Base-by-base conservation (phyloP, 1,284 basidiomycete species). In the Ustanciosporium gigantosporum region DNA sequence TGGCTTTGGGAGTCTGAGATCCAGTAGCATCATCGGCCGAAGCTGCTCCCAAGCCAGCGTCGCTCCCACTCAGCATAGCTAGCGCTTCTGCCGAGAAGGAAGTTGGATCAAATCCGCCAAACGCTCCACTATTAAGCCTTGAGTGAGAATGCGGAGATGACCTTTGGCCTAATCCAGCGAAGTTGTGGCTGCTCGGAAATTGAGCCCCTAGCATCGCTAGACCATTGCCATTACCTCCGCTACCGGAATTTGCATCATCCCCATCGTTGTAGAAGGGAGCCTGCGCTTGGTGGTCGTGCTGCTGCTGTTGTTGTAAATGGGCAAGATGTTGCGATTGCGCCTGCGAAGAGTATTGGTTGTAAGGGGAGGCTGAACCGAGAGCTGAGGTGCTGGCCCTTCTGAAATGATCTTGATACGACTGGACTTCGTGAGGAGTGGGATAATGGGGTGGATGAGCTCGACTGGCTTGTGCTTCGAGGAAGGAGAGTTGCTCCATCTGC, bases 401-500 rank as follows among this genome's bases (percentile, higher is more conserved):
- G n/a, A n/a, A n/a, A n/a, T n/a, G n/a, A n/a, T n/a, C n/a, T n/a
- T n/a, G 21, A 14, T 14, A 19, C 24, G 14, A 13, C 17, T 7
- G 14, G 14, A 27, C 22, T n/a, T 17, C 19, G 52, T 47, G 58
- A 41, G 44, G 32, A 9, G 34, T 27, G 34, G 29, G 23, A 0
- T 50, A 41, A 19, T 48, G 49, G n/a, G 31, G 43, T 19, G 46
- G 58, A 25, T 46, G 51, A 21, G 47, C 51, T 7, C 52, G 43
- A 24, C 25, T 59, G 0, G 50, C 60, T 36, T 68, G 66, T 5
- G 61, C 47, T 17, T 68, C 67, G 22, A 70, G 43, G 25, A 59
- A 61, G 11, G 67, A 50, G 15, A 71, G 56, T 41, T 73, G 70
- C 41, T 69, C 61, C 48, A 69, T 48, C 42, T 70, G 68, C 69